Evolutionary conservation across 108 stramenopile species (phyloP), one percentile per base, ranked within the genome.

Genomic region (Cyclostephanos tholiformis): DNA sequence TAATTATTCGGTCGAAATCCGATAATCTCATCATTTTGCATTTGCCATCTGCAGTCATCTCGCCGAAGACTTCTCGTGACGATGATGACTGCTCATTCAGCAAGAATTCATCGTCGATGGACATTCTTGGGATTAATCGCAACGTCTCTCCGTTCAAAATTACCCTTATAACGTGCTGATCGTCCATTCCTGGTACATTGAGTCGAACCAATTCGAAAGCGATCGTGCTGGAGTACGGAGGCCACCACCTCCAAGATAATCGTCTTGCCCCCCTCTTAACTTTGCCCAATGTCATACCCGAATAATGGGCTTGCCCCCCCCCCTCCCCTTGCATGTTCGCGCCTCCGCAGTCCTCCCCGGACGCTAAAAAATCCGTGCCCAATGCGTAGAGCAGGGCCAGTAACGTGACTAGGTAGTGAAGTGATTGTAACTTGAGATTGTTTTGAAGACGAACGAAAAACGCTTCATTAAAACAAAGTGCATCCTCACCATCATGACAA

Each of bases 401-500:
- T 43, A 93, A 65, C 9, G 92, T 93, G 14, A 93, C 88, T n/a
- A n/a, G n/a, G n/a, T n/a, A n/a, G n/a, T n/a, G n/a, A n/a, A n/a
- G n/a, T n/a, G n/a, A n/a, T n/a, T n/a, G n/a, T n/a, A n/a, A n/a
- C n/a, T n/a, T n/a, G n/a, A n/a, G n/a, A n/a, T n/a, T n/a, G n/a
- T n/a, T n/a, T n/a, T n/a, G n/a, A n/a, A n/a, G n/a, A n/a, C n/a
- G n/a, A n/a, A n/a, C n/a, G n/a, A n/a, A n/a, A n/a, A n/a, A n/a
- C n/a, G n/a, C n/a, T n/a, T n/a, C n/a, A n/a, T n/a, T n/a, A n/a
- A n/a, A n/a, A n/a, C n/a, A n/a, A n/a, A n/a, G n/a, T n/a, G n/a
- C n/a, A n/a, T n/a, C n/a, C n/a, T n/a, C n/a, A n/a, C n/a, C n/a
- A 57, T 93, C 92, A 67, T 93, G 92, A 65, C 88, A 88, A 30